Conservation (phyloP, 495 filamentous ascomycete species). For the Penicillium salamii region DNA sequence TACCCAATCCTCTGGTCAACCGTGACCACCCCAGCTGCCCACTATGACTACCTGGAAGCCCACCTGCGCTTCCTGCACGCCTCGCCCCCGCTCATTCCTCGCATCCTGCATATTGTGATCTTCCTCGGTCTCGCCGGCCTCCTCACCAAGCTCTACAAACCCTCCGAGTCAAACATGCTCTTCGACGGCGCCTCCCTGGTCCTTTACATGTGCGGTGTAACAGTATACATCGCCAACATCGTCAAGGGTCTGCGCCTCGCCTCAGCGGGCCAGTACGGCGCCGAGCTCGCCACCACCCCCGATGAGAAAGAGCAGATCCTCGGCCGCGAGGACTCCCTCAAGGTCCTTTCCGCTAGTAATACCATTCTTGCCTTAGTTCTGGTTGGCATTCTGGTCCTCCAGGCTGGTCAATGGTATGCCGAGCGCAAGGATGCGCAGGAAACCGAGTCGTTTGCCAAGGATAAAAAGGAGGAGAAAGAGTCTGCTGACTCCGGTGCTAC, state of each 20-base stretch:
- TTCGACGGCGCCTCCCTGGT: constrained; percentile 92
- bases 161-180: constrained; percentile 88
- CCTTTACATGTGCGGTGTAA: constrained; percentile 86
- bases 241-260: constrained; percentile 87
- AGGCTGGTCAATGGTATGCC: constrained; percentile 99
- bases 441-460: constrained; percentile 52
- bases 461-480: constrained; percentile 48
- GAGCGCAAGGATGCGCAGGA: constrained; percentile 89
- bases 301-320: constrained; percentile 46
- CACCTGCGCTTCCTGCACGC: constrained; percentile 85
- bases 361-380: constrained; percentile 91
- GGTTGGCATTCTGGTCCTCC: constrained; percentile 85
- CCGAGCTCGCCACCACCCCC: constrained; percentile 35
- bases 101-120: constrained; percentile 90
- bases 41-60: constrained; percentile 75
- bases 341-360: constrained; percentile 91
- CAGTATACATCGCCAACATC: constrained; percentile 92
- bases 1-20: constrained; percentile 93
- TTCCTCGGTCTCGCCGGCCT: constrained; percentile 86
- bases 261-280: constrained; percentile 51
- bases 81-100: constrained; percentile 84
- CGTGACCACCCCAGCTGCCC: constrained; percentile 55
- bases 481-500: constrained; percentile 12
- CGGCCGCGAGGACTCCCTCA: constrained; percentile 78
- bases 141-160: constrained; percentile 87